Percentiles rank a stretch among this genome's conserved stretches.
These are phyloP conservation scores for Typha latifolia DNA, from an alignment of 176 grass and related monocot genomes.

Conservation along the genomic window DNA sequence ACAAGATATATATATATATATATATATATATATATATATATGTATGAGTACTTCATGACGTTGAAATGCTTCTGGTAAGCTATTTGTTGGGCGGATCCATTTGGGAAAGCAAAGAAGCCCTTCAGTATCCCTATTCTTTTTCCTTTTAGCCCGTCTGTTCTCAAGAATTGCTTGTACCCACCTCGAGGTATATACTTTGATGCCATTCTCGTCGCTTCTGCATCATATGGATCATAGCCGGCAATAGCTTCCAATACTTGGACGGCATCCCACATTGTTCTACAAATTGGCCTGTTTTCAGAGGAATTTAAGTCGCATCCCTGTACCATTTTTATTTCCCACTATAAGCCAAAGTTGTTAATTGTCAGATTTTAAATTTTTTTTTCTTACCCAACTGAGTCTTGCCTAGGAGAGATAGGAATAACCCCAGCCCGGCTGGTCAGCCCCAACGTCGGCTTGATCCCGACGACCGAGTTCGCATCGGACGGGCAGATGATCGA, in stretches of 20 bases:
- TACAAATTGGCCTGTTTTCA: slow-evolving; percentile 51
- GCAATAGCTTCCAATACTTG: slow-evolving; percentile 46
- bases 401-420: slow-evolving; percentile 39
- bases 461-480: slow-evolving; percentile 48
- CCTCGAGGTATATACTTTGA: slow-evolving; percentile 39
- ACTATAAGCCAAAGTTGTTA: no score
- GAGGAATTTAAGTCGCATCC: no score
- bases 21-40: no score
- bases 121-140: slow-evolving; percentile 41
- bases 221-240: slow-evolving; percentile 34
- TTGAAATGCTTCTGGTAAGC: slow-evolving; percentile 34
- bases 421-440: slow-evolving; percentile 61
- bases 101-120: slow-evolving; percentile 27
- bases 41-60: slow-evolving; percentile 24
- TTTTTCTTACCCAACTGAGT: slow-evolving; percentile 49
- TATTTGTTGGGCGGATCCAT: slow-evolving; percentile 8
- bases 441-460: slow-evolving; percentile 62
- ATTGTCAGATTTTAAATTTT: not conserved
- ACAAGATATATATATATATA: no score
- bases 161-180: slow-evolving; percentile 58
- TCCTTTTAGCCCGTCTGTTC: slow-evolving; percentile 29
- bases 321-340: no score
- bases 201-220: slow-evolving; percentile 22
- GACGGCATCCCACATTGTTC: slow-evolving; percentile 45
- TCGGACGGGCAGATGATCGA: slow-evolving; percentile 58